These are phyloP conservation scores for Dendrostoma leiphaemia DNA, from an alignment of 2,329 filamentous ascomycete genomes.

Conservation along the genomic window DNA sequence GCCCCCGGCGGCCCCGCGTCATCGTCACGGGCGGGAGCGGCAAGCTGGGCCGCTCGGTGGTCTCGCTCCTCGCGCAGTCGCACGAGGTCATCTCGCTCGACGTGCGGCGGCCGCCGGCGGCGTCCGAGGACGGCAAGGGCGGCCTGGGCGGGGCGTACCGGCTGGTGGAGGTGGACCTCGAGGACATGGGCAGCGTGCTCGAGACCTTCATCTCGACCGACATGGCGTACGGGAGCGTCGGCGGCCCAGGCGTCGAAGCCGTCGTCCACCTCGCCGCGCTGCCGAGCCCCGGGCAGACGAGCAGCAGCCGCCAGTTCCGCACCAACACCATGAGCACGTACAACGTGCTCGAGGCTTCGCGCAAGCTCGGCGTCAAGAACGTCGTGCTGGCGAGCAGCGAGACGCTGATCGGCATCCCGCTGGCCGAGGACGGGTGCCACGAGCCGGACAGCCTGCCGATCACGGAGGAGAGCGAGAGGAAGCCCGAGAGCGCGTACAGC, in stretches of 20 bases:
- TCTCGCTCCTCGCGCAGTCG: constrained; percentile 1
- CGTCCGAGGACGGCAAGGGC: constrained; percentile 15
- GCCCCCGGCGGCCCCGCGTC: constrained; percentile 11
- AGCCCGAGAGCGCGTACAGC: constrained; percentile 17
- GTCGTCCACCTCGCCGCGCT: constrained; percentile 17
- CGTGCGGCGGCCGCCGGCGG: constrained; percentile 10
- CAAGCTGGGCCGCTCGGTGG: constrained; percentile 15
- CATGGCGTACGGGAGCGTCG: constrained; percentile 16
- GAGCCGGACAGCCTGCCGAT: constrained; percentile 10
- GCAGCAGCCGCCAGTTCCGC: constrained; percentile 14
- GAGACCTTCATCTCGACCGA: constrained; percentile 16
- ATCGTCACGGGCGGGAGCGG: constrained; percentile 17
- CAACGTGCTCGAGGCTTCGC: constrained; percentile 16
- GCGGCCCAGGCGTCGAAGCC: constrained; percentile 13
- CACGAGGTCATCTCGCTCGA: constrained; percentile 17
- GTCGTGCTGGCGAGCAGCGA: constrained; percentile 14
- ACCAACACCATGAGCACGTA: constrained; percentile 18
- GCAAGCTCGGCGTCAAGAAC: constrained; percentile 15
- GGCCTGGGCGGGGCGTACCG: constrained; percentile 18
- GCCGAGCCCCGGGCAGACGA: constrained; percentile 15
- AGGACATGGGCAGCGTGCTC: constrained; percentile 17
- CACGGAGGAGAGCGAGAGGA: constrained; percentile 16
- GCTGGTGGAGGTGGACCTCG: constrained; percentile 14
- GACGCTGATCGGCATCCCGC: constrained; percentile 18
- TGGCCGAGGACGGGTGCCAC: constrained; percentile 16